Conservation (phyloP, 805 yeast genomes). For the Brettanomyces nanus region DNA sequence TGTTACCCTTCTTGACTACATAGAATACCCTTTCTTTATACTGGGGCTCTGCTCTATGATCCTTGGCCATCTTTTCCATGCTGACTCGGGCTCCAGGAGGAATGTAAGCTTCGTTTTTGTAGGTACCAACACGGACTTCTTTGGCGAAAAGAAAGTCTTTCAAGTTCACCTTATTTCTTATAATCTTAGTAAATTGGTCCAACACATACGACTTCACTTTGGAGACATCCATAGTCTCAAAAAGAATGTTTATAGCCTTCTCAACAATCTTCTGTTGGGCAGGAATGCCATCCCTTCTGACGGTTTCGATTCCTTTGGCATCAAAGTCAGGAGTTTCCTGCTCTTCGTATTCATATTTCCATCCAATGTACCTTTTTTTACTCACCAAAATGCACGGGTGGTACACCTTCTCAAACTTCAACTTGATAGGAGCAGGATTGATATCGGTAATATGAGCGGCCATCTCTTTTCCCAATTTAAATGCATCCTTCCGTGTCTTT, state of each 20-base stretch:
- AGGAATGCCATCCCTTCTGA: constrained; percentile 89
- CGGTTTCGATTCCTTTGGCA: constrained; percentile 95
- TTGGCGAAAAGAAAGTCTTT: constrained; percentile 89
- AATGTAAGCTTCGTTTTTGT: constrained; percentile 58
- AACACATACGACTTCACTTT: constrained; percentile 57
- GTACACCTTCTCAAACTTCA: constrained; percentile 90
- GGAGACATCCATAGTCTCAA: constrained; percentile 67
- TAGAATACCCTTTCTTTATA: constrained; percentile 85
- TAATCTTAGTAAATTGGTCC: constrained; percentile 58
- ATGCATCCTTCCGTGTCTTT: constrained; percentile 66
- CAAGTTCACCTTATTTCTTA: constrained; percentile 53
- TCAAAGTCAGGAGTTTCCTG: constrained; percentile 66
- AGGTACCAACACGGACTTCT: constrained; percentile 79
- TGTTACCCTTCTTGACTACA: constrained; percentile 52
- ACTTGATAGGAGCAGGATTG: constrained; percentile 73
- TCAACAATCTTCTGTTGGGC: constrained; percentile 83
- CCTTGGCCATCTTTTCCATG: constrained; percentile 50
- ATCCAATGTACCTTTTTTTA: constrained; percentile 89
- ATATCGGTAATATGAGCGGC: constrained; percentile 52
- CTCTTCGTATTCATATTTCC: constrained; percentile 52
- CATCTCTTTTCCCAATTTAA: constrained; percentile 62
- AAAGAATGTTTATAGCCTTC: constrained; percentile 54
- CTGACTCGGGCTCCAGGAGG: constrained; percentile 93
- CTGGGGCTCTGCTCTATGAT: constrained; percentile 75
- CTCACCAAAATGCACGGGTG: constrained; percentile 76